A percentile compares a stretch with the other conserved stretches of the same genome.
phyloP scores from a whole-genome alignment of 768 basidiomycete genomes.

The Terana coerulea region DNA sequence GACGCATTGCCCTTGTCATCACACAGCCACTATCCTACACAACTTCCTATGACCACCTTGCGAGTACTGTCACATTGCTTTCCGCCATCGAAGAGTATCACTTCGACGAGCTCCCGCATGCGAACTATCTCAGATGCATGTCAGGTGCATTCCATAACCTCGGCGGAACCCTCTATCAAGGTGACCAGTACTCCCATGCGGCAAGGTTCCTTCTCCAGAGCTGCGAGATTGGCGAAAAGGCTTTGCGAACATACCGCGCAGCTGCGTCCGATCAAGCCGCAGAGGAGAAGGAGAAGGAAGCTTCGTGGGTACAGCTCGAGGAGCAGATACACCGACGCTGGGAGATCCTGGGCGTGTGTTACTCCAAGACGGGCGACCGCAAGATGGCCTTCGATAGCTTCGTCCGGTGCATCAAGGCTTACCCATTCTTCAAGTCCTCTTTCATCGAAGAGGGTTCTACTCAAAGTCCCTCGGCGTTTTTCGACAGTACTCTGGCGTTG shows the following conservation, averaged over 20 bases:
- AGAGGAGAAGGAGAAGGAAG: slow-evolving; percentile 26
- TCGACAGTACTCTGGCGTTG: slow-evolving; percentile 37
- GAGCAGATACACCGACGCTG: slow-evolving; percentile 69
- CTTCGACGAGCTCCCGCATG: slow-evolving; percentile 13
- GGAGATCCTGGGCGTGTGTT: slow-evolving; percentile 80
- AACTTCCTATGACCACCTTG: slow-evolving; percentile 43
- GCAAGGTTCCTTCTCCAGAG: slow-evolving; percentile 64
- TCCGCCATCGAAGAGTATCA: neutral
- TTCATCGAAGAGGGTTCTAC: slow-evolving; percentile 35
- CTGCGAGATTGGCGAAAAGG: slow-evolving; percentile 50
- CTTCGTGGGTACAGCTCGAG: slow-evolving; percentile 54
- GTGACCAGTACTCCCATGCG: slow-evolving; percentile 54
- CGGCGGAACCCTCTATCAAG: slow-evolving; percentile 68
- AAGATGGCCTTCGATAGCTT: slow-evolving; percentile 68
- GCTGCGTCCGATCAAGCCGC: slow-evolving; percentile 23
- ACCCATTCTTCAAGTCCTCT: slow-evolving; percentile 42
- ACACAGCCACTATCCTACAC: slow-evolving; percentile 44
- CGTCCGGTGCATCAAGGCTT: slow-evolving; percentile 44
- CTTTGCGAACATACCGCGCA: slow-evolving; percentile 22
- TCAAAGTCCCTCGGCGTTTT: slow-evolving; percentile 29
- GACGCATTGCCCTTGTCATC: slow-evolving; percentile 39
- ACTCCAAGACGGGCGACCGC: slow-evolving; percentile 72
- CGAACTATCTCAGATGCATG: slow-evolving; percentile 64
- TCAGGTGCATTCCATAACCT: slow-evolving; percentile 71
- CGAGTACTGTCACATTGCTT: slow-evolving; percentile 34